Conservation (phyloP, 768 basidiomycete species). For the Pisolithus orientalis region DNA sequence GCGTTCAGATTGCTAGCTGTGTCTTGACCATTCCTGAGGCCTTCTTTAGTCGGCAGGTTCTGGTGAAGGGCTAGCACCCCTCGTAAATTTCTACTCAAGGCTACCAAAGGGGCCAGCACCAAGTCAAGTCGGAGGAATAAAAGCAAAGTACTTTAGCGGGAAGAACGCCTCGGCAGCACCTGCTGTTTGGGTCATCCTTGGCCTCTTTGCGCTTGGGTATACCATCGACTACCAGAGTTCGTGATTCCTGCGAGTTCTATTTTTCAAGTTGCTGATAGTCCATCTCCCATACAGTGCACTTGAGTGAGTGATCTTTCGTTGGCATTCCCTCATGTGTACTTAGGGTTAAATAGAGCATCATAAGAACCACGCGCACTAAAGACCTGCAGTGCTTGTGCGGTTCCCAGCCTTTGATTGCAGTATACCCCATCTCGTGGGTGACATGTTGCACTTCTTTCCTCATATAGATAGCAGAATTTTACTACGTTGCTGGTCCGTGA, state of each 20-base stretch:
- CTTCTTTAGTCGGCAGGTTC: conserved; percentile 67
- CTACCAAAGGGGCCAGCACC: conserved; percentile 85
- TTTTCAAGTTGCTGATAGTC: conserved; percentile 5
- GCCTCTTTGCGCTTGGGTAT: conserved; percentile 74
- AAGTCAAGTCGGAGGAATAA: conserved; percentile 57
- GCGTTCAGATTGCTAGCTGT: conserved; percentile 6
- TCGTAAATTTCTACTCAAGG: conserved; percentile 95
- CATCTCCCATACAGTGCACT: conserved; percentile 52
- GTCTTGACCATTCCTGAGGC: conserved; percentile 3
- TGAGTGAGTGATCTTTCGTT: conserved; percentile 51
- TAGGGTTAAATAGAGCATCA: conserved; percentile 59
- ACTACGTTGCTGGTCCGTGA: background rate
- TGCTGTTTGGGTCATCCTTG: conserved; percentile 54
- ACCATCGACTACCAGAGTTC: conserved; percentile 86
- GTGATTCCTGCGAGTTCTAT: conserved; percentile 27
- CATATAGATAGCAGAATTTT: background rate
- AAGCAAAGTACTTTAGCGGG: conserved; percentile 78
- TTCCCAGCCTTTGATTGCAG: background rate
- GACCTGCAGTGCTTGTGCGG: background rate
- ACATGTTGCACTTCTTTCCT: background rate
- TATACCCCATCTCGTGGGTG: background rate
- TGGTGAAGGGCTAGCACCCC: conserved; percentile 71
- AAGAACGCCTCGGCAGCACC: conserved; percentile 78
- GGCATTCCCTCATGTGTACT: conserved; percentile 13
- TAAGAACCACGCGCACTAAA: conserved; percentile 84